Conservation (phyloP, 1,284 basidiomycete genomes). For the Sanghuangporus baumii region DNA sequence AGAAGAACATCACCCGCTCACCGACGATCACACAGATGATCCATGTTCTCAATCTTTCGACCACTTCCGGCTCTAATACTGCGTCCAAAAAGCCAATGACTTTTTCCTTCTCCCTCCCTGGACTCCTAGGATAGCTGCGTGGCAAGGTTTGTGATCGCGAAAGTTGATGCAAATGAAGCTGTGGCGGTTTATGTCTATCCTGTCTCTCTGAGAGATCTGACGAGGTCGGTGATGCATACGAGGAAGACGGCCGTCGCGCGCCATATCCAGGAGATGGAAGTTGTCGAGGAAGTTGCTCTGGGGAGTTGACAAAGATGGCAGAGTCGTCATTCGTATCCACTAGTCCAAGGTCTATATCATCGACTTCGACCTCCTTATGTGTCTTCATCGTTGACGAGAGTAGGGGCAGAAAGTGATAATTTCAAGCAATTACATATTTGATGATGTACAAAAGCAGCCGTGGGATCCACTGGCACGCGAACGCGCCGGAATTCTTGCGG, state of each 20-base stretch:
- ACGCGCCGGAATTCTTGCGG: background rate
- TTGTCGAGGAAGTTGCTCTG: constrained; percentile 3
- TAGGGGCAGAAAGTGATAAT: background rate
- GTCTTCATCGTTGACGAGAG: background rate
- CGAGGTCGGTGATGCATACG: constrained; percentile 26
- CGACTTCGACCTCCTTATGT: background rate
- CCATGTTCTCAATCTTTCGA: constrained; percentile 63
- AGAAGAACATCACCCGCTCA: constrained; percentile 24
- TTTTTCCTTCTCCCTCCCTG: constrained; percentile 16
- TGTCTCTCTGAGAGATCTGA: constrained; percentile 24
- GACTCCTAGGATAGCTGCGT: constrained; percentile 18
- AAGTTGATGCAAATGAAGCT: constrained; percentile 17
- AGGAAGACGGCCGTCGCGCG: constrained; percentile 3
- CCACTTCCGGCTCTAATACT: constrained; percentile 39
- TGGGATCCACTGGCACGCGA: background rate
- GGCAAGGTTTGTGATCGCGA: constrained; percentile 39
- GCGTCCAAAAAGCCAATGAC: constrained; percentile 12
- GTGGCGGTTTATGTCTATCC: constrained; percentile 19
- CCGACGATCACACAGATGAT: constrained; percentile 77
- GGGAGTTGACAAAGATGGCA: constrained; percentile 6
- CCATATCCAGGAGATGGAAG: background rate
- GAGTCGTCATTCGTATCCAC: constrained; percentile 11
- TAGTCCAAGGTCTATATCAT: constrained; percentile 11
- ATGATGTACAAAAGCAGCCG: background rate
- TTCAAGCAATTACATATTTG: background rate